Evolutionary conservation across 2,329 filamentous ascomycete genomes (phyloP).

Genomic region (Tolypocladium sp.): DNA sequence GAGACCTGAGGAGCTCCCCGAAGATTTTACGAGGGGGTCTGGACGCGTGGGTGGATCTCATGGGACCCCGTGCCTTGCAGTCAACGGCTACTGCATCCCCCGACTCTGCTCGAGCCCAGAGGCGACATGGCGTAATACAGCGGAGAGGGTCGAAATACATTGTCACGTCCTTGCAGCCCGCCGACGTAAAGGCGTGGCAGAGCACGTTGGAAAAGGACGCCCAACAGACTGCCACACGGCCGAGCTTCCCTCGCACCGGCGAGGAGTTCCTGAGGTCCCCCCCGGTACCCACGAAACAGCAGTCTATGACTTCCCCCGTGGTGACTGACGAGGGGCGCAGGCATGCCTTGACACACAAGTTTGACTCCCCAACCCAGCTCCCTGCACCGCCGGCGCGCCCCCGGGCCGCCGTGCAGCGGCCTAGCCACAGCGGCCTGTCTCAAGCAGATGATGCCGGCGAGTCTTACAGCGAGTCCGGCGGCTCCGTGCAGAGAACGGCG

Average conservation of each 20-base stretch:
- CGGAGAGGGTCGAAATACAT: conserved; percentile 35
- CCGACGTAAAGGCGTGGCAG: conserved; percentile 76
- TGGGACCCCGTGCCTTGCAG: conserved; percentile 58
- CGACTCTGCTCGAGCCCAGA: conserved; percentile 8
- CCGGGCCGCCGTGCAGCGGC: conserved; percentile 56
- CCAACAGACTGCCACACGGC: conserved; percentile 37
- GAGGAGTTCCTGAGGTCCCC: conserved; percentile 84
- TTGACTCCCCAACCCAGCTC: conserved; percentile 36
- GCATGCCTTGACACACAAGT: conserved; percentile 21
- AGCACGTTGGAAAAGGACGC: conserved; percentile 62
- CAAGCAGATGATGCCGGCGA: conserved; percentile 26
- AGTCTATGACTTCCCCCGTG: conserved; percentile 46
- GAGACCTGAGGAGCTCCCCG: conserved; percentile 62
- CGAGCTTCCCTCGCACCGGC: conserved; percentile 56
- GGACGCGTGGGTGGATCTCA: conserved; percentile 76
- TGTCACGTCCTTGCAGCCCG: conserved; percentile 62
- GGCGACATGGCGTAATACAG: conserved; percentile 17
- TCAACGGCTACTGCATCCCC: conserved; percentile 26
- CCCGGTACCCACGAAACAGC: conserved; percentile 51
- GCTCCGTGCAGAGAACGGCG: conserved; percentile 23
- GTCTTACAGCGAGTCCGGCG: conserved; percentile 28
- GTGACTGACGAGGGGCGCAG: conserved; percentile 12
- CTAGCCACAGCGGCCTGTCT: conserved; percentile 70
- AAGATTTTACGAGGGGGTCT: conserved; percentile 76
- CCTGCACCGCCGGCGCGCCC: conserved; percentile 54